These are phyloP conservation scores for Penicillium freii DNA, from an alignment of 2,329 filamentous ascomycete species.

Conservation along the genomic window DNA sequence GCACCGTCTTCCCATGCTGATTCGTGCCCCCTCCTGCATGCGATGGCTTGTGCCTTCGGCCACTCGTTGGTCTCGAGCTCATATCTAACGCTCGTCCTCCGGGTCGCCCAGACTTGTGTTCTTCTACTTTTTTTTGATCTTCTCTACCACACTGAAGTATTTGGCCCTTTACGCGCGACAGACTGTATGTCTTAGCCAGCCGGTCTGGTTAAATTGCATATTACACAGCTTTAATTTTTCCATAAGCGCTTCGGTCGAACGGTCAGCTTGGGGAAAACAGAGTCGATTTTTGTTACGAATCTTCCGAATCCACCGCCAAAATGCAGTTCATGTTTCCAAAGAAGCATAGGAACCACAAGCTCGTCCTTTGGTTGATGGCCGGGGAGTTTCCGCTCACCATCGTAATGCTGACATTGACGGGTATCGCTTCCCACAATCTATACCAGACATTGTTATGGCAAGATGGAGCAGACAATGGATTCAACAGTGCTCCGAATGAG, in stretches of 20 bases:
- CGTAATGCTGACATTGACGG: conserved; percentile 58
- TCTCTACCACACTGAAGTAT: conserved; percentile 13
- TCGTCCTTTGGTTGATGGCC: conserved; percentile 53
- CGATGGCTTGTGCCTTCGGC: conserved; percentile 16
- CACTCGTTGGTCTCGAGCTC: conserved; percentile 19
- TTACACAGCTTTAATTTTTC: conserved; percentile 4
- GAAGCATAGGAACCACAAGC: conserved; percentile 53
- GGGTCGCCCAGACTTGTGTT: conserved; percentile 21
- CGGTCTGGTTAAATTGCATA: conserved; percentile 35
- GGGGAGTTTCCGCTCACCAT: conserved; percentile 59
- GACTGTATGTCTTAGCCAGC: conserved; percentile 37
- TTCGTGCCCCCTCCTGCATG: conserved; percentile 32
- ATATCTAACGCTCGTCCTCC: conserved; percentile 33
- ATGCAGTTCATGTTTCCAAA: conserved; percentile 50
- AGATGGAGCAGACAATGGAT: conserved; percentile 60
- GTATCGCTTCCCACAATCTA: conserved; percentile 60
- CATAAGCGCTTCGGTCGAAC: conserved; percentile 5
- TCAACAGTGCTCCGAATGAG: conserved; percentile 59
- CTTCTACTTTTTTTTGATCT: conserved; percentile 17
- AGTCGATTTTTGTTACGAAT: background rate
- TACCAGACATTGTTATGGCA: conserved; percentile 63
- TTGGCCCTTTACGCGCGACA: conserved; percentile 26
- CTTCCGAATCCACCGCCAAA: conserved; percentile 14
- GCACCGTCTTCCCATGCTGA: conserved; percentile 24
- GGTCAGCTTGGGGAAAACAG: background rate